phyloP scores from a whole-genome alignment of 108 stramenopile genomes.

The Cyclotella atomus region DNA sequence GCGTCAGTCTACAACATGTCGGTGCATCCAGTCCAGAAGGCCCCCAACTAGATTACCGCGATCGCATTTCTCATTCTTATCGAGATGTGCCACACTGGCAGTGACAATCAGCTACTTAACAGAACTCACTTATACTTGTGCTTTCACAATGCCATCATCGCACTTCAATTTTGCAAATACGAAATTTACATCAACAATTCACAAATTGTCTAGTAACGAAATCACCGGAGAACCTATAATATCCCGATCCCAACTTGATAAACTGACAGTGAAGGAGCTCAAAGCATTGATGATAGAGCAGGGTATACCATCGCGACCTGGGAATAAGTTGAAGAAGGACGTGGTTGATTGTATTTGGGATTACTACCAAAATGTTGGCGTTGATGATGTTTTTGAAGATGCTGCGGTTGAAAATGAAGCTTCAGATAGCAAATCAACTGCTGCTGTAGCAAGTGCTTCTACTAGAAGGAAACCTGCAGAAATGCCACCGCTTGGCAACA shows the following conservation, averaged over 20 bases:
- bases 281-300: constrained; percentile 48
- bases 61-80: neutral
- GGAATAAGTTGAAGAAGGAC: constrained; percentile 67
- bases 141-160: neutral
- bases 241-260: constrained; percentile 31
- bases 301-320: neutral
- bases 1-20: neutral
- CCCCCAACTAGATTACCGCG: neutral
- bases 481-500: constrained; percentile 9
- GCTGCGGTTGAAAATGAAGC: neutral
- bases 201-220: constrained; percentile 11
- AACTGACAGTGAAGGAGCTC: constrained; percentile 77
- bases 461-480: neutral
- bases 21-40: neutral
- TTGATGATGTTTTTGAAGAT: neutral
- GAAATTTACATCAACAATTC: neutral
- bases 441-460: neutral
- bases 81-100: neutral
- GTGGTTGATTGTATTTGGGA: constrained; percentile 56
- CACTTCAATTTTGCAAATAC: neutral
- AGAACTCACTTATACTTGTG: neutral
- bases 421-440: neutral
- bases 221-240: neutral
- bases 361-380: constrained; percentile 1
- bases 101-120: neutral